Evolutionary conservation across 2,329 filamentous ascomycete species (phyloP), one percentile per base, ranked within the genome.

Genomic region (Sclerotinia nivalis): DNA sequence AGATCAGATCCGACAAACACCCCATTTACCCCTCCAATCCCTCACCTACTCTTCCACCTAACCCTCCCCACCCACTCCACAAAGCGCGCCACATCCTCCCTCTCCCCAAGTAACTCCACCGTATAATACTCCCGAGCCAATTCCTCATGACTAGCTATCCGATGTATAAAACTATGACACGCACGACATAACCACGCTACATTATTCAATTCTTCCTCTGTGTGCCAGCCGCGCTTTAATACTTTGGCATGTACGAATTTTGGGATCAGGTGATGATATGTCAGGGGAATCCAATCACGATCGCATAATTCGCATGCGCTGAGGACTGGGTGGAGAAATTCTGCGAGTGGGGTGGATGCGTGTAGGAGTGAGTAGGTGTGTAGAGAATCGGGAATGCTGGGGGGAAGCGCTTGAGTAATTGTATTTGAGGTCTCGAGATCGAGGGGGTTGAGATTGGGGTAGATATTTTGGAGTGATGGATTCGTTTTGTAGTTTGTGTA

Each of bases 191-290:
- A 80, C 93, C 93, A 96, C 18, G 93, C 93, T 28, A 96, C 93
- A 77, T 89, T 93, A 76, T 92, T 88, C 79, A 96, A 79, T 80
- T 89, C 87, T 79, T 92, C 91, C 72, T 88, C 87, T 4, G 86
- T 85, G 81, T 94, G 91, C 93, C 93, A 96, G 1, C 90, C 91
- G 55, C 92, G 84, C 82, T 91, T 93, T 52, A 93, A 78, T 4
- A 87, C 92, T 78, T 93, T 93, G 10, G 86, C 88, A 79, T 96
- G 93, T 71, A 93, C 89, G 56, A 87, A 86, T 54, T 88, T 86
- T n/a, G 93, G 93, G 68, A 97, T 93, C 56, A 97, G 82, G 81
- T 96, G 93, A 77, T 97, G 93, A 78, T 96, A 96, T 0, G 90
- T 92, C 71, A 96, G 80, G 12, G 88, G 87, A 31, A 96, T 87